Base-by-base conservation (phyloP, 176 grass and related monocot genomes). In the Carex parvula region DNA sequence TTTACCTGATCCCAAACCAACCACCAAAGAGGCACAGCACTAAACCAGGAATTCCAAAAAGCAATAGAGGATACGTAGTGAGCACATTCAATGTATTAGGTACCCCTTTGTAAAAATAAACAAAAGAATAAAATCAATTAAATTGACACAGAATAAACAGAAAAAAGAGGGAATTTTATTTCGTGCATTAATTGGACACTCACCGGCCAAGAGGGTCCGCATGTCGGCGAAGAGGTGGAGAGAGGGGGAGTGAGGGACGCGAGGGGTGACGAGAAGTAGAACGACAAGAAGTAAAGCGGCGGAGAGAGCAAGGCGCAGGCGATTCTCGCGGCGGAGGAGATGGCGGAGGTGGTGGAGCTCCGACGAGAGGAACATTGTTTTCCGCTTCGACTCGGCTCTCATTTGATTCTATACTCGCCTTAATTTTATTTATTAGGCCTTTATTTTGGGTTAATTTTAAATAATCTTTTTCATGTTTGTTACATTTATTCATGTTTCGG, bases 151-250 rank as follows among this genome's bases (percentile, higher is more conserved):
- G 22, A 48, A 67, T 42, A 24, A 58, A 37, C 50, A 35, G 32
- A 18, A 37, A 60, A 52, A 14, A 1, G 57, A 44, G 26, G 32
- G 3, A 44, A 33, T 18, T 15, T 39, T 33, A 52, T 5, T 6
- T 14, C 16, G 48, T 17, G 2, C 16, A 6, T 9, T 37, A 3
- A 37, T 60, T 50, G 35, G 8, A 26, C 6, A 24, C 79, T 4
- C 3, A 90, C 88, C 88, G 9, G 80, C 59, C 48, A 99, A 78
- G 81, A 99, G 86, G 87, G 94, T 99, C 81, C 96, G 93, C 96
- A 92, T 95, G 81, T 99, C 96, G 59, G 96, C 96, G 91, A 99
- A 99, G 37, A 90, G 85, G 87, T 99, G 96, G 88, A 95, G 88
- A 83, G 91, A 89, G 3, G 88, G 93, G 33, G 92, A 88, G 88